These are phyloP conservation scores for Vigna angularis DNA, from an alignment of 306 rosid species.

Conservation along the genomic window DNA sequence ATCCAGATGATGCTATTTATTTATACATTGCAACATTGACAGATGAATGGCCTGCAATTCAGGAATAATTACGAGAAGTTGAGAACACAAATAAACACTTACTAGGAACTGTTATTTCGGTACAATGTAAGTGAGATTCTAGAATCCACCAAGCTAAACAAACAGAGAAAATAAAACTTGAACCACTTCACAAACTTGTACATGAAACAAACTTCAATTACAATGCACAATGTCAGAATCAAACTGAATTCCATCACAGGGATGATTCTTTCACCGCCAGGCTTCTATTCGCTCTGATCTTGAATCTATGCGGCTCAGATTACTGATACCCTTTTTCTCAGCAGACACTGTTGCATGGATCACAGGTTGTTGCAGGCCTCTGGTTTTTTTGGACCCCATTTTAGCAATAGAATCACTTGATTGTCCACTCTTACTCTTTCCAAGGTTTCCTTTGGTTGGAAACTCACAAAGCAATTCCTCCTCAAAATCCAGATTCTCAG, in stretches of 20 bases:
- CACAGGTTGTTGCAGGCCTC: conserved; percentile 50
- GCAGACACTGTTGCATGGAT: conserved; percentile 41
- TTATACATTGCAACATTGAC: conserved; percentile 3
- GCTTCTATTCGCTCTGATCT: conserved; percentile 70
- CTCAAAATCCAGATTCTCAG: conserved; percentile 49
- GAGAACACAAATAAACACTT: conserved; percentile 39
- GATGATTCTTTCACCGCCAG: conserved; percentile 67
- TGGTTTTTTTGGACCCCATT: conserved; percentile 50
- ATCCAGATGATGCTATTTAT: neutral
- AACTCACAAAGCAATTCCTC: conserved; percentile 47
- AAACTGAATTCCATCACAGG: conserved; percentile 35
- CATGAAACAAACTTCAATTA: conserved; percentile 48
- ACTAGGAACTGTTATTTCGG: conserved; percentile 12
- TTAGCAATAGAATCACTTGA: conserved; percentile 53
- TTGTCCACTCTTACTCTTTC: conserved; percentile 54
- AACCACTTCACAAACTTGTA: conserved; percentile 54
- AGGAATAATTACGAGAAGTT: conserved; percentile 29
- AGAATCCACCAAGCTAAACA: conserved; percentile 51
- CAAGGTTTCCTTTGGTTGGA: conserved; percentile 48
- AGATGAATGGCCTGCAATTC: neutral
- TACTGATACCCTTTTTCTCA: conserved; percentile 68
- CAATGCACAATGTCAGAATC: conserved; percentile 45
- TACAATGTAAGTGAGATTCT: conserved; percentile 46
- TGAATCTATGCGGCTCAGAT: conserved; percentile 59
- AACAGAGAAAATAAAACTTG: conserved; percentile 31